Conservation (phyloP, 306 rosid species). For the Vicia sativa region DNA sequence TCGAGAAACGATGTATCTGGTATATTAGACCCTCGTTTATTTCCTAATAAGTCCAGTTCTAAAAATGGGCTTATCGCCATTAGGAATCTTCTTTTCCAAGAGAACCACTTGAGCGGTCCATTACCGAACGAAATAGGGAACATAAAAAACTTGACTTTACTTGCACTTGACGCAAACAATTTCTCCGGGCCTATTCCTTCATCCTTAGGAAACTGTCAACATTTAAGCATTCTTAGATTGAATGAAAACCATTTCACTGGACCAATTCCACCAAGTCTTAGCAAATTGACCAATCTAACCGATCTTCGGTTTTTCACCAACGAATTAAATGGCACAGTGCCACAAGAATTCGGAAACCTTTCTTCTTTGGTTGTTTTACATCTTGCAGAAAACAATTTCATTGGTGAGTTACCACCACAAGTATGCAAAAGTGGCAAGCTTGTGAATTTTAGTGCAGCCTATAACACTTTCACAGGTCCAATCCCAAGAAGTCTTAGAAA, state of each 20-base stretch:
- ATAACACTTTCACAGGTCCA: conserved; percentile 56
- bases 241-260: conserved; percentile 51
- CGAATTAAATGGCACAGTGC: conserved; percentile 50
- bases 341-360: conserved; percentile 51
- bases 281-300: conserved; percentile 44
- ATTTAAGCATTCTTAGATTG: conserved; percentile 45
- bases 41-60: conserved; percentile 42
- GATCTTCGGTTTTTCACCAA: conserved; percentile 44
- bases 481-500: conserved; percentile 52
- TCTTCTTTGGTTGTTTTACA: conserved; percentile 53
- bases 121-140: conserved; percentile 64
- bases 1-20: conserved; percentile 57
- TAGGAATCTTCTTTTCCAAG: conserved; percentile 50
- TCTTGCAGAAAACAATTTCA: conserved; percentile 59
- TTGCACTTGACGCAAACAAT: conserved; percentile 47
- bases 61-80: conserved; percentile 49
- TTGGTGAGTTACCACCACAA: conserved; percentile 58
- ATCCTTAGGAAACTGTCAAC: conserved; percentile 52
- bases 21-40: conserved; percentile 46
- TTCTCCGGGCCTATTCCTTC: conserved; percentile 57
- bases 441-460: conserved; percentile 52
- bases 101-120: conserved; percentile 43
- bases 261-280: conserved; percentile 48
- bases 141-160: conserved; percentile 39
- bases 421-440: conserved; percentile 55